Base-by-base conservation (phyloP, 2,329 filamentous ascomycete species). In the Fusarium nisikadoi region DNA sequence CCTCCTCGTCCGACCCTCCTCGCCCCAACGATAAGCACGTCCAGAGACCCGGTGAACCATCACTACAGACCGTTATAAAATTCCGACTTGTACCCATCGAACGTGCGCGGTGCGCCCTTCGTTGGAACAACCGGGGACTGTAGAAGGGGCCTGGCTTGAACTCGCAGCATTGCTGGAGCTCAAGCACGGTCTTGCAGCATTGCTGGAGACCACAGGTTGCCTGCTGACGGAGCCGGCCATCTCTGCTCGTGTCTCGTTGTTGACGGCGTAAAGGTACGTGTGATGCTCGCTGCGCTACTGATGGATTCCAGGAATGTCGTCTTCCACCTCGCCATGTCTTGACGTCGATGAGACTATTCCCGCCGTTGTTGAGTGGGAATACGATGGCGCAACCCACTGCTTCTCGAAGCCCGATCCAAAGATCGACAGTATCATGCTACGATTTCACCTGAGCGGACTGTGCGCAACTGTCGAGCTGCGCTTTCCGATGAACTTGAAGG, bases 11-110 rank as follows among this genome's bases (percentile, higher is more conserved):
- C 19, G n/a, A 60, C 10, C 47, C 10, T 13, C 19, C n/a, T 20
- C 54, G 31, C 31, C 43, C 27, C 25, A 23, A 39, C 52, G 12
- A 45, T 4, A 47, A 29, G n/a, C 39, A 42, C 53, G 5, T 27
- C 41, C 27, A 41, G 54, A 61, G 36, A 61, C 25, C 25, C 25
- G 45, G 65, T 31, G 9, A 36, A 29, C 54, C 50, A 39, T 35
- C 65, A 36, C 56, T 69, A 35, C 45, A 46, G 50, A 43, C 43
- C 63, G 33, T 63, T 43, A 65, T 66, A 69, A 69, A 54, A 54
- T 65, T 67, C 65, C 65, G 65, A 43, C 19, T 69, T 66, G 57
- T 63, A 69, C 65, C 65, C 65, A 45, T 42, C 45, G 43, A 69
- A 39, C 45, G 58, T 41, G 65, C 16, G 54, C 25, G 38, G 19